Base-by-base conservation (phyloP, 1,139 yeast species). In the Pichia terricola region DNA sequence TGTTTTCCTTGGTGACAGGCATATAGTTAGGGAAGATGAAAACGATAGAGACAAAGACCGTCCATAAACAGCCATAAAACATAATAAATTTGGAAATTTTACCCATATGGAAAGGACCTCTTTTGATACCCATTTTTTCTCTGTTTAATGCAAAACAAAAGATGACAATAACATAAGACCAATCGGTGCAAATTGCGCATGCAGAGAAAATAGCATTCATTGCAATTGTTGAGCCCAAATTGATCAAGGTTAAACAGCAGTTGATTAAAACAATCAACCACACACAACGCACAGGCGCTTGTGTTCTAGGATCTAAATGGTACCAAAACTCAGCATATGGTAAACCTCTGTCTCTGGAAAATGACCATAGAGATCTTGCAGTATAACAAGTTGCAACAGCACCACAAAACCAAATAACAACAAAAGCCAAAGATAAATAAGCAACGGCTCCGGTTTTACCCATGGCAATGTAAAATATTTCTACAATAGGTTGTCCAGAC, bases 401-500 rank as follows among this genome's bases (percentile, higher is more conserved):
- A 51, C 66, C 66, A 53, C 63, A 58, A 54, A 62, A 60, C 66
- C 66, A 62, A 8, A 61, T 33, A 36, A 62, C 52, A 31, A 61
- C 56, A 48, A 62, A 73, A 50, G 73, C 69, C 41, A 74, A 56
- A 0, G 73, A 53, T 67, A 74, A 68, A 47, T 70, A 73, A 2
- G 77, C 78, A 43, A 73, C 67, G 11, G 79, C 76, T 66, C 75
- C 75, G 11, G 63, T 57, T 53, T 71, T 73, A 38, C 79, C 80
- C 60, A 74, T 68, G 5, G 74, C 69, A 56, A 71, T 72, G 47
- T 57, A 64, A 42, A 69, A 70, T 44, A 74, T 68, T 56, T 73
- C 77, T 26, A 77, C 78, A 61, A 73, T 71, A 39, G 74, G 74
- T 47, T 70, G 72, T 38, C 78, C 78, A 11, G 58, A 38, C 41